Percentiles rank a stretch among this genome's conserved stretches.
These are phyloP conservation scores for Populus deltoides DNA, from an alignment of 345 rosid genomes.

Conservation along the genomic window DNA sequence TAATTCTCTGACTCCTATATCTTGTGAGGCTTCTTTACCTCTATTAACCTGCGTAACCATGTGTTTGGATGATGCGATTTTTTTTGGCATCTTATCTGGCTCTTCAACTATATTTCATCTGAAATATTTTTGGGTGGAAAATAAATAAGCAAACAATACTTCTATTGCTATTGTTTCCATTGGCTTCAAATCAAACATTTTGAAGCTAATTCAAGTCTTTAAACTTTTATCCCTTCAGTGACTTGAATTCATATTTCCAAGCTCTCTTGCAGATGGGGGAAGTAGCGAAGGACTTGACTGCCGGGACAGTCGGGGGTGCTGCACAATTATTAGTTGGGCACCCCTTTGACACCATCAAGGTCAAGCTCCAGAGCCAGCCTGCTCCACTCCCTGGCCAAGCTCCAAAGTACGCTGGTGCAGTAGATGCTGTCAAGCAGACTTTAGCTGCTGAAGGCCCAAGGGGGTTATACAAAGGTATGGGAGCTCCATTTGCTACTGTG, in stretches of 20 bases:
- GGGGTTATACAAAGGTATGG: conserved; percentile 98
- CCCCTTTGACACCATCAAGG: conserved; percentile 98
- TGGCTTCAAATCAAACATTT: background rate
- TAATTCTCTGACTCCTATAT: background rate
- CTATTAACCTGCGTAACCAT: background rate
- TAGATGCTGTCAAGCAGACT: conserved; percentile 86
- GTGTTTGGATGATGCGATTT: no score
- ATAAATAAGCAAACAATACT: background rate
- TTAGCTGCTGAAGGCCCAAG: conserved; percentile 86
- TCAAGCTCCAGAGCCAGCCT: conserved; percentile 98
- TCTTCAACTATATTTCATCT: background rate
- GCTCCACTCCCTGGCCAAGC: conserved; percentile 74
- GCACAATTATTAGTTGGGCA: conserved; percentile 85
- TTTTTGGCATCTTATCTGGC: background rate
- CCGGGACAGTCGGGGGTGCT: conserved; percentile 97
- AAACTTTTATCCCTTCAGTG: background rate
- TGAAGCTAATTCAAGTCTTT: background rate
- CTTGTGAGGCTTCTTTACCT: background rate
- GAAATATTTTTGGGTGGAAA: background rate
- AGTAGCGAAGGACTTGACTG: conserved; percentile 71
- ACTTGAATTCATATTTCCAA: background rate
- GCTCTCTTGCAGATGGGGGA: conserved; percentile 68
- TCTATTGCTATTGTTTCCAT: background rate
- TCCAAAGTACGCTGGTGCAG: conserved; percentile 71
- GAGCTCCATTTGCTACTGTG: conserved; percentile 97